Conservation (phyloP, 768 basidiomycete genomes). For the Boletus eberwhitei region DNA sequence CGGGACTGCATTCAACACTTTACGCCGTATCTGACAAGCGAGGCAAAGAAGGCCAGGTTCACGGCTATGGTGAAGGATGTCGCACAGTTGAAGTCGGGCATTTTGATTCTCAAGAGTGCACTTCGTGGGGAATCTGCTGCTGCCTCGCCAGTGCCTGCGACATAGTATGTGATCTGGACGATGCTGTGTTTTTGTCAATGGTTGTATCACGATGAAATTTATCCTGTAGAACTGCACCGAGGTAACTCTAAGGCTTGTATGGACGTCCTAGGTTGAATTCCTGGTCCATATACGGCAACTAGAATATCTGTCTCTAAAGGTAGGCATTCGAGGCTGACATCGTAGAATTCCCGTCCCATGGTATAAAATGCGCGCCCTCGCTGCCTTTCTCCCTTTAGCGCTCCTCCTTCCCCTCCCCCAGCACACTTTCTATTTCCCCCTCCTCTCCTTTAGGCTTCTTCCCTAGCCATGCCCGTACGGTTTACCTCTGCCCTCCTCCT, state of each 20-base stretch:
- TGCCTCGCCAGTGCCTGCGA: slow-evolving; percentile 21
- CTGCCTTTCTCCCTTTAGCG: slow-evolving; percentile 2
- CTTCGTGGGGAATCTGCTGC: slow-evolving; percentile 31
- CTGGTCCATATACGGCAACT: slow-evolving; percentile 7
- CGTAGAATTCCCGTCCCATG: slow-evolving; percentile 11
- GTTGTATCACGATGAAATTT: slow-evolving; percentile 18
- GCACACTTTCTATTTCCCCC: slow-evolving; percentile 29
- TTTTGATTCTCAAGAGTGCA: slow-evolving; percentile 52
- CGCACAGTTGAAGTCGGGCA: slow-evolving; percentile 65
- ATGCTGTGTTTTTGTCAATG: slow-evolving; percentile 14
- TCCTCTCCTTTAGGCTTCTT: slow-evolving; percentile 38
- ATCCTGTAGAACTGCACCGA: slow-evolving; percentile 1
- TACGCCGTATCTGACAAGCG: slow-evolving; percentile 67
- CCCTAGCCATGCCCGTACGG: slow-evolving; percentile 23
- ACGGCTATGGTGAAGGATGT: slow-evolving; percentile 80
- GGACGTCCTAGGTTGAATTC: no score
- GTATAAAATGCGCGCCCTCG: slow-evolving; percentile 26
- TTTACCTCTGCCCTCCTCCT: slow-evolving; percentile 26
- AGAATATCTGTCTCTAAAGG: slow-evolving; percentile 21
- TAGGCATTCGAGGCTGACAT: slow-evolving; percentile 21
- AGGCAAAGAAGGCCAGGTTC: slow-evolving; percentile 67
- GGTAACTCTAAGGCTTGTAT: background rate
- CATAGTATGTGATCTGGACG: slow-evolving; percentile 22
- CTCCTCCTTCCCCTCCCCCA: slow-evolving; percentile 4
- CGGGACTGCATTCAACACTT: slow-evolving; percentile 80